A percentile compares a stretch with the other conserved stretches of the same genome.
Conservation (phyloP, 352 stramenopile genomes). For the Phytophthora pseudosyringae region DNA sequence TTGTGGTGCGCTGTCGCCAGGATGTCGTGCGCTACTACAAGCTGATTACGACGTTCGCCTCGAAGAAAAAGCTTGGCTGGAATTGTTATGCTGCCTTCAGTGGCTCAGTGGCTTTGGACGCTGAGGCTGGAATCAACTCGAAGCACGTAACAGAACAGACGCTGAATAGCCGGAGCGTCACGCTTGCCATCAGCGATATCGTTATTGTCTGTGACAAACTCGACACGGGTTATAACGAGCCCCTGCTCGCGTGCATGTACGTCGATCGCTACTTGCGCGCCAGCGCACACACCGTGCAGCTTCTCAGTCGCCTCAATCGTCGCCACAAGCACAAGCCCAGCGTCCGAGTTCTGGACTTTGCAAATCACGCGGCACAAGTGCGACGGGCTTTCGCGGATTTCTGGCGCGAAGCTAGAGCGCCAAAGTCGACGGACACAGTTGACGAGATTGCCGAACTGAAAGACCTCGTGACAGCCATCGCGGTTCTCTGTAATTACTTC, state of each 20-base stretch:
- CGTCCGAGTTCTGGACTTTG: conserved; percentile 72
- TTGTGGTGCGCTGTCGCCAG: conserved; percentile 78
- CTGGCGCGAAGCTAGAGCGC: conserved; percentile 46
- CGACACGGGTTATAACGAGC: conserved; percentile 87
- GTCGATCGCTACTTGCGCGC: conserved; percentile 80
- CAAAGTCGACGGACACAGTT: conserved; percentile 25
- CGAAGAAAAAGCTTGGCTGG: conserved; percentile 63
- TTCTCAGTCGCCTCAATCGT: conserved; percentile 85
- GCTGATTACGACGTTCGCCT: conserved; percentile 62
- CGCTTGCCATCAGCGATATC: conserved; percentile 65
- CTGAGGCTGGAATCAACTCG: conserved; percentile 10
- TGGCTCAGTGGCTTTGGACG: conserved; percentile 43
- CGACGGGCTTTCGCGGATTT: conserved; percentile 59
- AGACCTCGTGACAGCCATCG: conserved; percentile 42
- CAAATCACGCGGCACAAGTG: conserved; percentile 77
- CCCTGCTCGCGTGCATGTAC: conserved; percentile 77
- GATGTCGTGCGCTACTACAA: conserved; percentile 83
- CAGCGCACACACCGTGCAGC: conserved; percentile 74
- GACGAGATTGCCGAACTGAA: conserved; percentile 39
- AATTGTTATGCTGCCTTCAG: conserved; percentile 80
- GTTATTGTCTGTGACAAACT: conserved; percentile 90
- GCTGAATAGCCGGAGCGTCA: conserved; percentile 60
- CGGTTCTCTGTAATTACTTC: conserved; percentile 55
- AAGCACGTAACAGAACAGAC: conserved; percentile 65
- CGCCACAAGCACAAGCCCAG: conserved; percentile 57